Conservation (phyloP, 176 grass and related monocot genomes). For the Triticum timopheevii region DNA sequence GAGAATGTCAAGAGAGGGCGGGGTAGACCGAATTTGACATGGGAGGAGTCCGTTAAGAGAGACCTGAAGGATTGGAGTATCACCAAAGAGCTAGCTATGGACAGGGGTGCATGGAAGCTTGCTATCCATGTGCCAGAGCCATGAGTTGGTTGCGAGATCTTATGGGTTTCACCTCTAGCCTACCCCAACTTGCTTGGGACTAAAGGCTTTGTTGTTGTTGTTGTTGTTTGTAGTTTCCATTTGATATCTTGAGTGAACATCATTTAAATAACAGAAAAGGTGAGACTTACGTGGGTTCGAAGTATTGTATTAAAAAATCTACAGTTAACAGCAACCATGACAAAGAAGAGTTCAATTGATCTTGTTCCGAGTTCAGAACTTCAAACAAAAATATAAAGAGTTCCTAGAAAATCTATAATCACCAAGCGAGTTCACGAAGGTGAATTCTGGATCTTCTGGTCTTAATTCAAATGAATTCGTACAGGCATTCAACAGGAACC, state of each 20-base stretch:
- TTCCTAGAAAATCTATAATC: constrained; percentile 1
- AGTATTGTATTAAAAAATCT: not conserved
- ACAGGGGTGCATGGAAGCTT: too few species aligned
- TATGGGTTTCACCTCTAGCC: too few species aligned
- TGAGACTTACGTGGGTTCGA: not conserved
- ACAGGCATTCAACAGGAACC: not conserved
- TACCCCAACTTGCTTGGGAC: too few species aligned
- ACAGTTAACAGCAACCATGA: constrained; percentile 3
- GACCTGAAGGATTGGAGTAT: too few species aligned
- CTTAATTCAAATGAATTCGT: constrained; percentile 2
- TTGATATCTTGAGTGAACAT: constrained; percentile 5
- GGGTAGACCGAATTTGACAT: too few species aligned
- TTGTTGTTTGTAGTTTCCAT: not conserved
- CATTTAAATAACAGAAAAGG: not conserved
- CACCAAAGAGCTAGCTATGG: too few species aligned
- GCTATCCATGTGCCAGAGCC: too few species aligned
- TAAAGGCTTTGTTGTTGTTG: too few species aligned
- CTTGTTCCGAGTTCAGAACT: not conserved
- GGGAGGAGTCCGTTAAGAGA: too few species aligned
- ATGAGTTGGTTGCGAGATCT: too few species aligned
- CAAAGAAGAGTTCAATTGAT: not conserved
- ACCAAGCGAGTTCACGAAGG: not conserved
- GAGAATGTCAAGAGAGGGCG: too few species aligned
- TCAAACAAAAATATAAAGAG: not conserved
- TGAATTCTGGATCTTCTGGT: not conserved